These are phyloP conservation scores for Yamagishiella unicocca DNA, from an alignment of 139 green algal genomes.

Conservation along the genomic window DNA sequence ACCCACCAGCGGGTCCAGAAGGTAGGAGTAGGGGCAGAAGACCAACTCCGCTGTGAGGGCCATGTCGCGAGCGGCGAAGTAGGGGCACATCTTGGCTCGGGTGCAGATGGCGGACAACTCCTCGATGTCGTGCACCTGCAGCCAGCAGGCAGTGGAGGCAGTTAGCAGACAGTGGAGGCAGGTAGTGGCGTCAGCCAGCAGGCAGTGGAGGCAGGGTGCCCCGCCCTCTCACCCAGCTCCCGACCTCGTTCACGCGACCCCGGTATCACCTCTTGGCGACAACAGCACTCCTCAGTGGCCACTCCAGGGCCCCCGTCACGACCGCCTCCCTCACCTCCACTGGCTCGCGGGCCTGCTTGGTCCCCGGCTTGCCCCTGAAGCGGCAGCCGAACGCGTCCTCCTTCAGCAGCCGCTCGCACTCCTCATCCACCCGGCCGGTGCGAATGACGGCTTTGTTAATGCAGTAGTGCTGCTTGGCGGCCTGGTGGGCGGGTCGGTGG, in stretches of 20 bases:
- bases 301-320: too few species aligned
- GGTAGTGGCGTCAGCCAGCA: too few species aligned
- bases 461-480: constrained; percentile 90
- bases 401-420: constrained; percentile 82
- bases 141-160: too few species aligned
- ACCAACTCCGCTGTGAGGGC: constrained; percentile 88
- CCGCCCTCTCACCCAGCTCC: too few species aligned
- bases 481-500: constrained; percentile 56
- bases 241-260: too few species aligned
- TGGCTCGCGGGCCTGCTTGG: neutral
- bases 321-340: neutral
- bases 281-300: too few species aligned
- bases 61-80: constrained; percentile 84
- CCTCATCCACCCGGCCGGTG: constrained; percentile 75
- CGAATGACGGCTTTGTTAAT: constrained; percentile 79
- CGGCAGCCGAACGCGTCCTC: constrained; percentile 45
- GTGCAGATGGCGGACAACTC: constrained; percentile 80
- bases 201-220: too few species aligned
- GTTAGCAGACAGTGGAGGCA: too few species aligned
- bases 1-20: constrained; percentile 64
- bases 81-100: constrained; percentile 84
- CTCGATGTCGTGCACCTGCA: constrained; percentile 92
- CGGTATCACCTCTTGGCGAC: neutral
- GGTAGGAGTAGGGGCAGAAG: constrained; percentile 95
- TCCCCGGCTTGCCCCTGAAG: neutral